Base-by-base conservation (phyloP, 306 rosid genomes). In the Glycine tomentella region DNA sequence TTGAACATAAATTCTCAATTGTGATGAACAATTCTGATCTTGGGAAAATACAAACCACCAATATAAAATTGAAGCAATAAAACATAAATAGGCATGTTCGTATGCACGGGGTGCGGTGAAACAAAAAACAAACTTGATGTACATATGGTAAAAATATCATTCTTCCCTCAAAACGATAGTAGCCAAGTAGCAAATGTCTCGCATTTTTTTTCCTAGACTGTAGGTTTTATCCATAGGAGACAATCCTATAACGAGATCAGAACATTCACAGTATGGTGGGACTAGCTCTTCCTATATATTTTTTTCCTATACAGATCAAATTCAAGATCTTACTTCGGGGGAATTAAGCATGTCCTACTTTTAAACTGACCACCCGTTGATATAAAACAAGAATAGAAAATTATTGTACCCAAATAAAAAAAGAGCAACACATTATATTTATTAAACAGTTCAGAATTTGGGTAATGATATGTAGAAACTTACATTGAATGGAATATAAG, bases 401-500 rank as follows among this genome's bases (percentile, higher is more conserved):
- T 36, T 42, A 14, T 9, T 51, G 57, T 25, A 52, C 40, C 20
- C 76, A 49, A 46, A 70, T 17, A 3, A 80, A 62, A 69, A 79
- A 69, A 51, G 50, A 73, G 80, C 25, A 53, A 52, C 11, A 44
- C 48, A 74, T 52, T 62, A 59, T 25, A 25, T 25, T 25, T 25
- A 25, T 15, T 45, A 72, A 77, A 64, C 52, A 16, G 58, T 49
- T 65, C 56, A 15, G 70, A 72, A 45, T 17, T 7, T 53, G 58
- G 40, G 16, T 31, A 75, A 40, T 56, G 58, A 68, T 15, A 50
- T 34, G 52, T 67, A 51, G 10, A 73, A 44, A 77, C 89, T 81
- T 82, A 94, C 98, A 9, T 89, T 74, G 80, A 94, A 92, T 38
- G 98, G 98, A 87, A 94, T 94, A 52, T 89, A 92, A 12, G 98